These are phyloP conservation scores for Colletotrichum navitas DNA, from an alignment of 2,329 filamentous ascomycete genomes.

Conservation along the genomic window DNA sequence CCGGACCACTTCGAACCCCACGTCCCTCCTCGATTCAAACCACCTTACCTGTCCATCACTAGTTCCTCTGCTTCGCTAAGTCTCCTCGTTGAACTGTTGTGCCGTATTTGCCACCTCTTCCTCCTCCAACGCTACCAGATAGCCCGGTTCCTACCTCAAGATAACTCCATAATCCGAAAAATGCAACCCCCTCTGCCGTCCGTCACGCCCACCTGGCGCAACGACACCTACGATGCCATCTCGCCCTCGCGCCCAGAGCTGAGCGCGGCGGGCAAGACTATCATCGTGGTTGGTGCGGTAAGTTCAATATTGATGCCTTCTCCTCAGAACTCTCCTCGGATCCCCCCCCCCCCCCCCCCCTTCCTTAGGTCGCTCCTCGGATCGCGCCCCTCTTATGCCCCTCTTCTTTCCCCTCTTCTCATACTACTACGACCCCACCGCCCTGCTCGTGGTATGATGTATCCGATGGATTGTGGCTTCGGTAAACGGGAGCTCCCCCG, in stretches of 20 bases:
- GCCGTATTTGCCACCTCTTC: not conserved
- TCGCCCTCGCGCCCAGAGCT: slow-evolving; percentile 53
- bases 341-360: too few species aligned
- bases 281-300: slow-evolving; percentile 74
- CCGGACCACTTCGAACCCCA: not conserved
- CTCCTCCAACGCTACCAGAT: not conserved
- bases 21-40: not conserved
- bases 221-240: slow-evolving; percentile 55
- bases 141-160: not conserved
- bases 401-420: not conserved
- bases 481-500: not conserved
- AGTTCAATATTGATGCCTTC: slow-evolving; percentile 48
- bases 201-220: slow-evolving; percentile 47
- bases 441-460: not conserved
- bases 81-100: not conserved
- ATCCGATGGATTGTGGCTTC: not conserved
- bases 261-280: slow-evolving; percentile 60
- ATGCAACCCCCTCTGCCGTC: slow-evolving; percentile 43
- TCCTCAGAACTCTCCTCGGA: not conserved
- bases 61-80: not conserved
- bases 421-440: not conserved
- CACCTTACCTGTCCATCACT: not conserved
- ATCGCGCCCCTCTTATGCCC: too few species aligned
- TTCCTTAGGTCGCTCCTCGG: too few species aligned
- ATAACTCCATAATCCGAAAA: not conserved